phyloP scores from a whole-genome alignment of 805 yeast genomes.

The Millerozyma acaciae region DNA sequence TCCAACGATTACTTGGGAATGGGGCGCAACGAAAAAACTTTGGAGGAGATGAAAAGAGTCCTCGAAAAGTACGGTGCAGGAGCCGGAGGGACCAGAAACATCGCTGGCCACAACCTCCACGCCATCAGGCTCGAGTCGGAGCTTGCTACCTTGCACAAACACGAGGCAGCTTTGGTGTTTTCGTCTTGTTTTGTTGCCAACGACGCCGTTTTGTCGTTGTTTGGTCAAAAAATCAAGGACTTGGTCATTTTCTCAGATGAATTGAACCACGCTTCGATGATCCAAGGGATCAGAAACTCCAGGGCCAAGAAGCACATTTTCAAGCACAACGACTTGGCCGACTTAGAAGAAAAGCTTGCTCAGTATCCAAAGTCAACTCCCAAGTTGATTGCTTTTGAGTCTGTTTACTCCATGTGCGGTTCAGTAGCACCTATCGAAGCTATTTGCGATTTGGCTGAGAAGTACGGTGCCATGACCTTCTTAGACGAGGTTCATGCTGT shows the following conservation, averaged over 20 bases:
- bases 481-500: conserved; percentile 99
- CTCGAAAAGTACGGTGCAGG: conserved; percentile 94
- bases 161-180: conserved; percentile 92
- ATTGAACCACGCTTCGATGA: conserved; percentile 96
- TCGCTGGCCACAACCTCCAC: conserved; percentile 93
- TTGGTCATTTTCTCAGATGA: conserved; percentile 91
- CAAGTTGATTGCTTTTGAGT: conserved; percentile 93
- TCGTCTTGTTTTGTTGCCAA: conserved; percentile 96
- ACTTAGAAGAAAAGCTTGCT: conserved; percentile 75
- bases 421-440: conserved; percentile 90
- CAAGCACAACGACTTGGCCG: conserved; percentile 83
- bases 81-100: conserved; percentile 98
- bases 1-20: conserved; percentile 96
- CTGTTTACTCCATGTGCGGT: conserved; percentile 98
- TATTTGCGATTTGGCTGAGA: conserved; percentile 93
- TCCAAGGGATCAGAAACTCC: conserved; percentile 90
- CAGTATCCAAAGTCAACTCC: conserved; percentile 84
- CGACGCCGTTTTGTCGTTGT: conserved; percentile 86
- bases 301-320: conserved; percentile 83
- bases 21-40: conserved; percentile 76
- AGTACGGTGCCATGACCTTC: conserved; percentile 95
- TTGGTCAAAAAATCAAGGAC: conserved; percentile 88
- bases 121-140: conserved; percentile 87
- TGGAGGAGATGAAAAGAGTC: conserved; percentile 72
- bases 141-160: conserved; percentile 85